Evolutionary conservation across 1,284 basidiomycete genomes (phyloP), one percentile per base, ranked within the genome.

Genomic region (Cutaneotrichosporon sp.): DNA sequence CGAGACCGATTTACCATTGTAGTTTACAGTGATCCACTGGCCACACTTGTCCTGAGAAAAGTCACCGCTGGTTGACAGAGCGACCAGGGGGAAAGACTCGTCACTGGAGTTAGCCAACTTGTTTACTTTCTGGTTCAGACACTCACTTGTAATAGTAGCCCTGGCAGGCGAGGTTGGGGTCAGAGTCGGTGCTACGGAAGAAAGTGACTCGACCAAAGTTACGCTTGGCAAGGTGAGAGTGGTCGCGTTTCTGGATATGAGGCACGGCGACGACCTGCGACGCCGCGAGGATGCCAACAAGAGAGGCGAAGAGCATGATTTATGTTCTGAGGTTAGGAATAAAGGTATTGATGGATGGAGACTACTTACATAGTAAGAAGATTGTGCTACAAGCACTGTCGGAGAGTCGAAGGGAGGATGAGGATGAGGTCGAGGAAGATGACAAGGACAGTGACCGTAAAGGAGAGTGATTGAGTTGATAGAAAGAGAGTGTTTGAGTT

Each of bases 1-100:
- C 14, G 26, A 16, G n/a, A 63, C 61, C 4, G 56, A 47, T 50
- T 58, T 58, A 49, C 61, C 61, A 18, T 63, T 34, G 56, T 58
- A 63, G 18, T 21, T 10, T 38, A 63, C 56, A 1, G 49, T 58
- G 38, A 63, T 55, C 36, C n/a, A 46, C 49, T 50, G 56, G 38
- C 49, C 22, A 26, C 61, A 63, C 32, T 53, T 52, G 60, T 56
- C 60, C 26, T 55, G 46, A 18, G 38, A 46, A 50, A 58, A 63
- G 49, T 63, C 55, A 16, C 55, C 55, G 34, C 14, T 18, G 34
- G 46, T 57, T 34, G 55, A 56, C 18, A 62, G 61, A 4, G 61
- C 61, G 26, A 58, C 61, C 31, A 62, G 50, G 30, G 34, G 21
- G 26, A 31, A 26, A 18, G 42, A 13, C n/a, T 42, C 51, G 51